phyloP scores from a whole-genome alignment of 2,329 filamentous ascomycete genomes.

The Cyclaneusma minus region DNA sequence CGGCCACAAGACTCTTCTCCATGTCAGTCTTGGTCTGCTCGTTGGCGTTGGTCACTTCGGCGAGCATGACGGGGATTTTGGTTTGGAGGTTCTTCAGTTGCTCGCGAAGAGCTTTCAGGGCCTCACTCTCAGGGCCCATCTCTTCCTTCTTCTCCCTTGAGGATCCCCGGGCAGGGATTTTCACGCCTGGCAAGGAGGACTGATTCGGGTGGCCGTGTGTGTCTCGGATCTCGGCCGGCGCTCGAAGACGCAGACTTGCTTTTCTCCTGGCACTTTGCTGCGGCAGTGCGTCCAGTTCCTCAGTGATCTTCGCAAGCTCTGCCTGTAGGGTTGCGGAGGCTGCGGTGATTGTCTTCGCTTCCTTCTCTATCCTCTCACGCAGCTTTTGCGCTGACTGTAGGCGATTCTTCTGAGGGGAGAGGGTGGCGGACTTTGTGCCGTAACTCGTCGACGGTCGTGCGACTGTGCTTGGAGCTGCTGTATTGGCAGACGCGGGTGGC shows the following conservation, averaged over 20 bases:
- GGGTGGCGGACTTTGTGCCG: slow-evolving; percentile 7
- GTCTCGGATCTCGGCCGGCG: slow-evolving; percentile 1
- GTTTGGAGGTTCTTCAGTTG: slow-evolving; percentile 53
- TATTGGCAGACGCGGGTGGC: neutral
- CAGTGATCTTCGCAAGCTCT: slow-evolving; percentile 66
- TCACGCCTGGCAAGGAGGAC: slow-evolving; percentile 8
- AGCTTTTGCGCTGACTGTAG: slow-evolving; percentile 60
- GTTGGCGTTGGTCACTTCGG: slow-evolving; percentile 44
- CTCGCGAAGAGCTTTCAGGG: slow-evolving; percentile 33
- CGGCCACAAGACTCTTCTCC: slow-evolving; percentile 53
- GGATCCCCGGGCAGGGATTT: slow-evolving; percentile 11
- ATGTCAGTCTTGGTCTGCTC: slow-evolving; percentile 53
- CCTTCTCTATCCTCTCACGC: slow-evolving; percentile 70
- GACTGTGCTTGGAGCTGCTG: neutral
- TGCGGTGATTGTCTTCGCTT: slow-evolving; percentile 58
- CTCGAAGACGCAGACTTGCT: too few relatives aligned
- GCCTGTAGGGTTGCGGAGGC: slow-evolving; percentile 55
- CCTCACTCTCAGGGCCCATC: slow-evolving; percentile 15
- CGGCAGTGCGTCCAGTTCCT: slow-evolving; percentile 47
- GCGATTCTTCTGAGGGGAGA: slow-evolving; percentile 32
- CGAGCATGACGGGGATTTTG: slow-evolving; percentile 42
- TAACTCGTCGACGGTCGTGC: too few relatives aligned
- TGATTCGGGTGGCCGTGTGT: too few relatives aligned
- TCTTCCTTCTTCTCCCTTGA: too few relatives aligned
- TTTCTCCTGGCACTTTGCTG: slow-evolving; percentile 18